Evolutionary conservation across 192 early-diverging fungal genomes (phyloP).

Genomic region (Coemansia sp.): DNA sequence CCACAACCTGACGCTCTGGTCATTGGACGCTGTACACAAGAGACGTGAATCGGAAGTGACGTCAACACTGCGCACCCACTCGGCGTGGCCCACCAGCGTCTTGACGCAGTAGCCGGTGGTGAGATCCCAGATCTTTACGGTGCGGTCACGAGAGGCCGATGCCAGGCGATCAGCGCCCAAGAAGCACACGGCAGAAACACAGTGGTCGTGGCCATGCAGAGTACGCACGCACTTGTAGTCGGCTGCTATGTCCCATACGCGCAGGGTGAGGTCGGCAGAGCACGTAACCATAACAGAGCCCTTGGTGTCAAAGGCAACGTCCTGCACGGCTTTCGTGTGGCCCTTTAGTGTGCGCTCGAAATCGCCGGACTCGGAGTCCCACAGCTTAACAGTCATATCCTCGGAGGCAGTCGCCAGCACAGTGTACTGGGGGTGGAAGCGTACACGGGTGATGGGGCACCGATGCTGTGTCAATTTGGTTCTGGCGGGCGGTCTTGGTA

Average conservation of each 20-base stretch:
- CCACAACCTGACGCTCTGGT: conserved; percentile 88
- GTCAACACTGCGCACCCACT: conserved; percentile 84
- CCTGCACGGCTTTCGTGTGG: conserved; percentile 94
- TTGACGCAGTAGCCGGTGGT: conserved; percentile 72
- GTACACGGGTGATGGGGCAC: conserved; percentile 73
- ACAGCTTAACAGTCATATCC: conserved; percentile 90
- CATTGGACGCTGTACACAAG: conserved; percentile 77
- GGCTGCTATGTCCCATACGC: conserved; percentile 86
- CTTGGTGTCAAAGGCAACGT: conserved; percentile 80
- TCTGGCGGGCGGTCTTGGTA: conserved; percentile 80
- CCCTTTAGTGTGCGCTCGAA: conserved; percentile 92
- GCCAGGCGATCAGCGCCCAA: conserved; percentile 78
- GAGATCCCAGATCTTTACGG: conserved; percentile 90
- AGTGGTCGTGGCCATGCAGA: conserved; percentile 90
- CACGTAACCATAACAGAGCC: conserved; percentile 84
- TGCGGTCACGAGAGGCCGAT: conserved; percentile 88
- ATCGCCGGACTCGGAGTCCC: conserved; percentile 90
- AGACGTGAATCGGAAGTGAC: conserved; percentile 68
- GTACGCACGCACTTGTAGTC: conserved; percentile 84
- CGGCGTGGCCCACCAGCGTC: conserved; percentile 75
- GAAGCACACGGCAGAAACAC: conserved; percentile 80
- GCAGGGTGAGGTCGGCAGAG: conserved; percentile 88
- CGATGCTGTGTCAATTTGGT: conserved; percentile 75
- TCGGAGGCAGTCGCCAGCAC: conserved; percentile 85
- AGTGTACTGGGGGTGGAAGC: conserved; percentile 85